Evolutionary conservation across 139 green algal genomes (phyloP), one percentile per base, ranked within the genome.

Genomic region (Chlorella vulgaris): DNA sequence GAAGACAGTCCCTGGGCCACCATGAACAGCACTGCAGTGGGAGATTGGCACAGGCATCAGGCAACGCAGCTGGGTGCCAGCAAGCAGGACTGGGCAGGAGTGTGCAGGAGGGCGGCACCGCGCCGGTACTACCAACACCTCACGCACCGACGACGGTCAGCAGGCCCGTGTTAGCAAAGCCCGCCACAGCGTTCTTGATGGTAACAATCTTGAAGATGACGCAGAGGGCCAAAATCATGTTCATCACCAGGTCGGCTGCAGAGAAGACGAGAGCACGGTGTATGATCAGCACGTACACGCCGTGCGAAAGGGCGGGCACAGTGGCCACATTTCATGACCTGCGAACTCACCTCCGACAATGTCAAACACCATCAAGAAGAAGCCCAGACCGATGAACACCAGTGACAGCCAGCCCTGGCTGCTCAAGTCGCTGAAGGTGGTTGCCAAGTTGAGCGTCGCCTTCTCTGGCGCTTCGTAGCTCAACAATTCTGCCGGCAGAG

Each of bases 1-100:
- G 84, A 71, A 7, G 80, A 78, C 51, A 91, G 82, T 61, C 86
- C 88, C 38, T 84, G 77, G 40, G 88, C 88, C 36, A 92, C 88
- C 60, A 89, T 80, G 81, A 92, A 92, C 7, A 92, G 81, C 26
- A 87, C 77, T 81, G 75, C 75, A 28, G 8, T 26, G 66, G 7
- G 19, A 51, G 15, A 31, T n/a, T n/a, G n/a, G n/a, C n/a, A n/a
- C n/a, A n/a, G n/a, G n/a, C n/a, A n/a, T n/a, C n/a, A 35, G 13
- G 43, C 3, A 28, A 19, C 29, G 22, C 22, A 38, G 15, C 39
- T 15, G 7, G 2, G 43, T 26, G 26, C 28, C 28, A 39, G 39
- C 4, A n/a, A 8, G 36, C 36, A 18, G 22, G 36, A 38, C 66
- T 53, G 69, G 40, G 47, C 13, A 24, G n/a, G 21, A 50, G 47